phyloP scores from a whole-genome alignment of 2,329 filamentous ascomycete species.

The Pestalotiopsis sp. region DNA sequence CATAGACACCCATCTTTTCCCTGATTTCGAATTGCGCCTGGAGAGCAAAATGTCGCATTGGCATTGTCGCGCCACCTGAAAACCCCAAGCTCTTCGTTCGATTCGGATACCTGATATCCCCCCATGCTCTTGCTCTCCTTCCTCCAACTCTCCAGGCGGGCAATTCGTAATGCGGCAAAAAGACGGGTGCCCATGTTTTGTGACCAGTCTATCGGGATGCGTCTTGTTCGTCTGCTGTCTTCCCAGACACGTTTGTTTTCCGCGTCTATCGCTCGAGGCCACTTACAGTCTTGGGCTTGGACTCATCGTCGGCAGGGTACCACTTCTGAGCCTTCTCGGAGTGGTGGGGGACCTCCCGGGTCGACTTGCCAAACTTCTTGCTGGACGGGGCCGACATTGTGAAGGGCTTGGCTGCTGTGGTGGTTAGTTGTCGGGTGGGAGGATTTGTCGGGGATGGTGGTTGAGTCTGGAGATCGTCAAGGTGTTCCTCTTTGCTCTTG shows the following conservation, averaged over 20 bases:
- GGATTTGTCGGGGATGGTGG: background rate
- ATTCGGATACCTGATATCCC: no score
- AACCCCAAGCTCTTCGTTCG: background rate
- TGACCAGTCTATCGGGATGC: background rate
- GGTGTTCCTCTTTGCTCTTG: background rate
- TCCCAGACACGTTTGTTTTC: background rate
- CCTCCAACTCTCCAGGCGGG: background rate
- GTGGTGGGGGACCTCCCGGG: slow-evolving; percentile 84
- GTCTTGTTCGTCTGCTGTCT: background rate
- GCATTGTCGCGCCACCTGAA: background rate
- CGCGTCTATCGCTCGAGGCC: background rate
- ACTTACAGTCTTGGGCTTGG: slow-evolving; percentile 93
- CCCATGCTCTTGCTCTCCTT: background rate
- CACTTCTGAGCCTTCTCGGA: slow-evolving; percentile 97
- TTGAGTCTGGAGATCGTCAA: slow-evolving; percentile 14
- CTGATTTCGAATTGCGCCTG: slow-evolving; percentile 4
- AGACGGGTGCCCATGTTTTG: background rate
- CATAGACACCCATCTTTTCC: background rate
- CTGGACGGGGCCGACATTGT: slow-evolving; percentile 75
- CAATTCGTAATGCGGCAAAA: background rate
- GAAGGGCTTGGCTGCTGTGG: slow-evolving; percentile 46
- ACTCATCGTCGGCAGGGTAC: slow-evolving; percentile 95
- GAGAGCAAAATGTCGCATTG: background rate
- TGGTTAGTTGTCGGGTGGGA: slow-evolving; percentile 9
- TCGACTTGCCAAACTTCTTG: slow-evolving; percentile 98